Percentiles rank a stretch among this genome's conserved stretches.
Evolutionary conservation across 2,329 filamentous ascomycete species (phyloP).

Genomic region (Fusarium chlamydosporum): DNA sequence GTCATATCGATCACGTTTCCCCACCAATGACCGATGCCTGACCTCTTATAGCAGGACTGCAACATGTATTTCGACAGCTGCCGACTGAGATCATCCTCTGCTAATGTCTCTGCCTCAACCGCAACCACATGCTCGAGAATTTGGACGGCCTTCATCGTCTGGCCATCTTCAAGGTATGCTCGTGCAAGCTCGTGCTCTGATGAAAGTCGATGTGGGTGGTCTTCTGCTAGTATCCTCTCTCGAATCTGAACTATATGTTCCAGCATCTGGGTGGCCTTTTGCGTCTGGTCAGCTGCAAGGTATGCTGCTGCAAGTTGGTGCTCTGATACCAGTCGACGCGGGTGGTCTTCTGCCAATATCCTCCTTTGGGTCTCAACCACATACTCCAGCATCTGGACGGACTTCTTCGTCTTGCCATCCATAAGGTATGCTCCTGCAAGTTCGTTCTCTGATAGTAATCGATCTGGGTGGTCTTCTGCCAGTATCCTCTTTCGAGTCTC

Average conservation of each 20-base stretch:
- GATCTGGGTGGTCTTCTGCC: neutral
- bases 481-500: neutral
- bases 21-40: no score
- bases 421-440: neutral
- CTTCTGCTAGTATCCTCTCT: neutral
- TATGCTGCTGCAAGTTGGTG: neutral
- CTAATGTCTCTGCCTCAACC: no score
- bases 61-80: no score
- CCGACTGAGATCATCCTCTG: no score
- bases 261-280: no score
- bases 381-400: no score
- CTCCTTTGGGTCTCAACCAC: neutral
- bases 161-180: neutral
- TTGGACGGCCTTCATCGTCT: no score
- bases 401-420: no score
- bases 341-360: neutral
- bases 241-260: neutral
- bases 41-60: no score
- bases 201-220: no score
- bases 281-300: no score
- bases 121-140: neutral
- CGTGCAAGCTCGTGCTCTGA: neutral
- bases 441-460: neutral
- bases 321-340: neutral
- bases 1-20: no score